Conservation (phyloP, 2,329 filamentous ascomycete species). For the Fusarium aywerte region DNA sequence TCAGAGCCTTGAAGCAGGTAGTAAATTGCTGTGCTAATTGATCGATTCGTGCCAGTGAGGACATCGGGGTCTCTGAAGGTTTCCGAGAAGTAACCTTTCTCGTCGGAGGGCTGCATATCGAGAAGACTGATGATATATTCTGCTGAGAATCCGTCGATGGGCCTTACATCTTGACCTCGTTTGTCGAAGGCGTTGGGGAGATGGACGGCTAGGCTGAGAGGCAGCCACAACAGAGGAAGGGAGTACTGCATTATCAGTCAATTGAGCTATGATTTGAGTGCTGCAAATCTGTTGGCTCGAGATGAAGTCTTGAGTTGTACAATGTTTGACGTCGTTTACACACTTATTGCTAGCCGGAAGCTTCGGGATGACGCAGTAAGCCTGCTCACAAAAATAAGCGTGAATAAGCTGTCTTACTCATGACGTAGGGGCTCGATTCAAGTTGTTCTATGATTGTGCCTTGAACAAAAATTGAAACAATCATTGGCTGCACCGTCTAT, state of each 20-base stretch:
- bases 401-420: neutral
- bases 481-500: neutral
- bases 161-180: neutral
- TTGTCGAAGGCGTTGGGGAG: slow-evolving; percentile 7
- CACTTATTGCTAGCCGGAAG: slow-evolving; percentile 2
- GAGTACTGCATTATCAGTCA: slow-evolving; percentile 1
- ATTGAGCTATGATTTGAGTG: neutral
- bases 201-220: slow-evolving; percentile 1
- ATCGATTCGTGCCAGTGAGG: slow-evolving; percentile 48
- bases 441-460: too few species aligned
- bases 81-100: slow-evolving; percentile 62
- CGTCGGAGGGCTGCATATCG: slow-evolving; percentile 56
- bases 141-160: slow-evolving; percentile 42
- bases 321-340: neutral
- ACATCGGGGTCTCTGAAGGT: slow-evolving; percentile 56
- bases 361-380: slow-evolving; percentile 10
- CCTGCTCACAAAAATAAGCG: slow-evolving; percentile 9
- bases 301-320: neutral
- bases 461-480: neutral
- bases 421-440: slow-evolving; percentile 1
- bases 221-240: neutral
- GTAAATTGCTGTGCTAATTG: slow-evolving; percentile 62
- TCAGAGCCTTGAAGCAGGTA: slow-evolving; percentile 60
- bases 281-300: neutral
- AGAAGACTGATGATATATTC: slow-evolving; percentile 58